Evolutionary conservation across 2,329 filamentous ascomycete genomes (phyloP).

Genomic region (Neonectria coccinea): DNA sequence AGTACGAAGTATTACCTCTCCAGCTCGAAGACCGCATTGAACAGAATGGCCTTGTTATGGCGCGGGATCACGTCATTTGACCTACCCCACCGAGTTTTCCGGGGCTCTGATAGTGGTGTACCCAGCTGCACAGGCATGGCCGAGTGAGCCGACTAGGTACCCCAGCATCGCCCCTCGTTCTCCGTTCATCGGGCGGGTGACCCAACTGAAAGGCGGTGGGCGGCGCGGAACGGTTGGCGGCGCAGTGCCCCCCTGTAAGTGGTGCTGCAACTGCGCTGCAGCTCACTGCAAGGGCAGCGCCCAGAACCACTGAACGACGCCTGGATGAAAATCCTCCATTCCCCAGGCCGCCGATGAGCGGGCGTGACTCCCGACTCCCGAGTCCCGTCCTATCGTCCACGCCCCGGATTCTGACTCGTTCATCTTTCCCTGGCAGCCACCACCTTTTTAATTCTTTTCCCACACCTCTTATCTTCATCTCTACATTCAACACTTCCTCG

Average conservation of each 20-base stretch:
- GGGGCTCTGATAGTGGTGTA: slow-evolving; percentile 35
- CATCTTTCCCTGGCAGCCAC: slow-evolving; percentile 19
- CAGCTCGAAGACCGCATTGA: slow-evolving; percentile 18
- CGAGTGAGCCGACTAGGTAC: slow-evolving; percentile 18
- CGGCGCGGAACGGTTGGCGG: slow-evolving; percentile 26
- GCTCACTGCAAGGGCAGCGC: slow-evolving; percentile 31
- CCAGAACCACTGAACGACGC: slow-evolving; percentile 7
- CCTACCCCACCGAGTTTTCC: slow-evolving; percentile 35
- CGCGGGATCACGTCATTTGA: slow-evolving; percentile 46
- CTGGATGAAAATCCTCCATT: slow-evolving; percentile 24
- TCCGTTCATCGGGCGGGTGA: slow-evolving; percentile 44
- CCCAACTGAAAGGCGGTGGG: slow-evolving; percentile 43
- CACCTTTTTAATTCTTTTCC: slow-evolving; percentile 12
- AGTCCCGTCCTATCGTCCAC: slow-evolving; percentile 18
- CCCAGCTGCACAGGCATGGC: not conserved
- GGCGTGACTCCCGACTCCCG: slow-evolving; percentile 47
- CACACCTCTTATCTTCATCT: slow-evolving; percentile 8
- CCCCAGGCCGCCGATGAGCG: slow-evolving; percentile 44
- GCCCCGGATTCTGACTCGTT: slow-evolving; percentile 31
- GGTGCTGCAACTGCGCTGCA: slow-evolving; percentile 23
- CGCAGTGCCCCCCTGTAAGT: slow-evolving; percentile 15
- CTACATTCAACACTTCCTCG: not conserved
- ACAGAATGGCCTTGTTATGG: slow-evolving; percentile 40
- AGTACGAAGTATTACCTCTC: slow-evolving; percentile 26
- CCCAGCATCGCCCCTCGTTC: slow-evolving; percentile 25